phyloP scores from a whole-genome alignment of 345 rosid species.

The Linum trigynum region DNA sequence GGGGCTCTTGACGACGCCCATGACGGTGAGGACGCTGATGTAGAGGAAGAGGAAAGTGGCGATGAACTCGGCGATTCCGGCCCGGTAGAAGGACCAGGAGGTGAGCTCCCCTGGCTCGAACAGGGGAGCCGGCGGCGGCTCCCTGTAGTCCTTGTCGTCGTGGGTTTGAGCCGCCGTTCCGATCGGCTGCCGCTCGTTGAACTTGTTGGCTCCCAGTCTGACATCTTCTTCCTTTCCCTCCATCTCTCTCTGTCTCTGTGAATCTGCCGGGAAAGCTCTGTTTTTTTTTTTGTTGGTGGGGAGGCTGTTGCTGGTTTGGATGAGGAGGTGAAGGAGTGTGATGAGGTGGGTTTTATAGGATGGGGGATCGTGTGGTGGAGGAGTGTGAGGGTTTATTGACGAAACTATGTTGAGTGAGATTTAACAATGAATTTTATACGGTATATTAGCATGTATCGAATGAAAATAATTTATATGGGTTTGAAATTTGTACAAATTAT shows the following conservation, averaged over 20 bases:
- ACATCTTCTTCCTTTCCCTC: constrained; percentile 11
- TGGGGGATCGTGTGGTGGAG: background rate
- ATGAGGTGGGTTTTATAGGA: background rate
- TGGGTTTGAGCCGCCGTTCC: constrained; percentile 10
- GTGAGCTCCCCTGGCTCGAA: constrained; percentile 9
- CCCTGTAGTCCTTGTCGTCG: constrained; percentile 10
- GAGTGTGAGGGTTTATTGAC: background rate
- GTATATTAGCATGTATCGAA: too few species aligned
- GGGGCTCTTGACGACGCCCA: background rate
- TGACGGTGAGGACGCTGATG: constrained; percentile 6
- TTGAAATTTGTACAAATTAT: too few species aligned
- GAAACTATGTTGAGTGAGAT: background rate
- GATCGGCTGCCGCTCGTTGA: constrained; percentile 10
- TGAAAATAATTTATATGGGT: too few species aligned
- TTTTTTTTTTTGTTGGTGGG: background rate
- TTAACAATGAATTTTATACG: background rate
- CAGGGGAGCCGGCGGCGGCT: constrained; percentile 8
- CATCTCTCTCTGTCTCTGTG: background rate
- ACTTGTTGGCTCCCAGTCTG: constrained; percentile 11
- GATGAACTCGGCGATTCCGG: constrained; percentile 9
- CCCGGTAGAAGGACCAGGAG: constrained; percentile 9
- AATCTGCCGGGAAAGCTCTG: background rate
- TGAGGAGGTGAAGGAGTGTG: background rate
- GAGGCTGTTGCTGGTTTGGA: background rate
- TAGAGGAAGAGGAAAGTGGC: constrained; percentile 9